Evolutionary conservation across 805 yeast genomes (phyloP).

Genomic region (Yamadazyma nakazawae): DNA sequence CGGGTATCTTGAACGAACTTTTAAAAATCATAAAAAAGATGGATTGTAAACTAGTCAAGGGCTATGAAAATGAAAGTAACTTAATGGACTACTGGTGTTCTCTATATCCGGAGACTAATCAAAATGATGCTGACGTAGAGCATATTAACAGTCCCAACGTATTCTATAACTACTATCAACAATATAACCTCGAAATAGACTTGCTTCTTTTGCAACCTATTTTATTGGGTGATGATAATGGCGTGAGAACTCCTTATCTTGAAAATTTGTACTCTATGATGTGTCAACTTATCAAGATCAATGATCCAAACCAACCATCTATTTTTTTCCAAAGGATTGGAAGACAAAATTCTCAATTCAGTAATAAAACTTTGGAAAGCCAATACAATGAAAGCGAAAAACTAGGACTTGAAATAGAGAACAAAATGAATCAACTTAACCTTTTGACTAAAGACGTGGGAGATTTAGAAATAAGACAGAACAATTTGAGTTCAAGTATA

Average conservation of each 20-base stretch:
- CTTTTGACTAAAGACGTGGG: slow-evolving; percentile 21
- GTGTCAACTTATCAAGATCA: slow-evolving; percentile 58
- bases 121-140: slow-evolving; percentile 17
- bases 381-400: slow-evolving; percentile 4
- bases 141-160: slow-evolving; percentile 52
- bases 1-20: slow-evolving; percentile 76
- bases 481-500: slow-evolving; percentile 16
- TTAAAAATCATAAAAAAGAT: slow-evolving; percentile 69
- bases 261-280: slow-evolving; percentile 80
- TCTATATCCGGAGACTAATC: slow-evolving; percentile 31
- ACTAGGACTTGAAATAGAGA: slow-evolving; percentile 16
- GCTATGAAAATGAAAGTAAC: slow-evolving; percentile 64
- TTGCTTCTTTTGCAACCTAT: slow-evolving; percentile 81
- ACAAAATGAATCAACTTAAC: slow-evolving; percentile 18
- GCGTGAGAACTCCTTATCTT: slow-evolving; percentile 83
- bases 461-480: slow-evolving; percentile 10
- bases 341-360: neutral
- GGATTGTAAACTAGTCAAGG: slow-evolving; percentile 70
- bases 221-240: slow-evolving; percentile 82
- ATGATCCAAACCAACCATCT: slow-evolving; percentile 23
- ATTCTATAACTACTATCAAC: slow-evolving; percentile 62
- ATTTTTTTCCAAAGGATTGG: slow-evolving; percentile 29
- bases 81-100: slow-evolving; percentile 53
- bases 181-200: slow-evolving; percentile 59
- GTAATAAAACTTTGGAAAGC: neutral